Evolutionary conservation across 768 basidiomycete species (phyloP), one percentile per base, ranked within the genome.

Genomic region (Sarcodon sp.): DNA sequence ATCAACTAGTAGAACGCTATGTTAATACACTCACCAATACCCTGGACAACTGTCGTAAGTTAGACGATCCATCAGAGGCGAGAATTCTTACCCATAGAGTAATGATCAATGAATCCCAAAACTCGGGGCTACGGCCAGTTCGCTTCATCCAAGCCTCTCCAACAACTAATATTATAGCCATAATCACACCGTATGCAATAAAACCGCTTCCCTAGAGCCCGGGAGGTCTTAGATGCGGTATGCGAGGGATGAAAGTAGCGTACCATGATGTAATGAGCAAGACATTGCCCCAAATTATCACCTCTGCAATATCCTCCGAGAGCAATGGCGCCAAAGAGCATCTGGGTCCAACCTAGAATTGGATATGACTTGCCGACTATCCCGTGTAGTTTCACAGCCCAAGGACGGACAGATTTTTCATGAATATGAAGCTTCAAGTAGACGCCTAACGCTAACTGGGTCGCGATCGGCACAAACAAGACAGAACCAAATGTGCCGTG

Each of bases 361-460:
- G 92, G 91, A 60, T 86, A 96, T 8, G 69, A 52, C 60, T 85
- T 92, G 11, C 92, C 92, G 12, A 96, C 64, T n/a, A 87, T 55
- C 0, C 87, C 83, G 54, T 94, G 92, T 1, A 67, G 66, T 3
- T 66, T 61, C 4, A 89, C 85, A 0, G 80, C 79, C 57, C 72
- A 84, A 1, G 83, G 84, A 36, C 92, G 73, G 8, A 82, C 52
- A 1, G 80, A 76, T 50, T 71, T 70, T 63, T 94, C 88, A 52
- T 92, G 73, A 27, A 96, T 81, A 61, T 96, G 93, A 6, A 93
- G 67, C 64, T 94, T 96, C 55, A 97, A 80, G 64, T 94, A 97
- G 39, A 89, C 75, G 4, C 93, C 93, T 44, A 90, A 67, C 18
- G 61, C 55, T 9, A 86, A 67, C 64, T 96, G 92, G 1, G 68